Base-by-base conservation (phyloP, 2,329 filamentous ascomycete species). In the Microdochium trichocladiopsis region DNA sequence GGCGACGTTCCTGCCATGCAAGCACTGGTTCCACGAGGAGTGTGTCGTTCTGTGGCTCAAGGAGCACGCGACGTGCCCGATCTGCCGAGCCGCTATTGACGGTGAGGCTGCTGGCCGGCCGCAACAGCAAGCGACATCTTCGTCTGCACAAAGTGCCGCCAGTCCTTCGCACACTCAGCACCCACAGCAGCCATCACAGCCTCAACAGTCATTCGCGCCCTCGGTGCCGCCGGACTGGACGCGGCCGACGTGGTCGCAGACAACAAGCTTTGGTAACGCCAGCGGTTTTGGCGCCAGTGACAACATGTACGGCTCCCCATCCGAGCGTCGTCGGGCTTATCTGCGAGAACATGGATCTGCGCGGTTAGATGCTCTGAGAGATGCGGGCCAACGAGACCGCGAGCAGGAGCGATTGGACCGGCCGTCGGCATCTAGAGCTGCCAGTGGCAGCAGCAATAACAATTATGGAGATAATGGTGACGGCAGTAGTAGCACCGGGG, bases 61-160 rank as follows among this genome's bases (percentile, higher is more conserved):
- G 61, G 88, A 95, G 68, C 92, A 96, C 68, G 91, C 96, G 61
- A 96, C 92, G 0, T 97, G 93, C 61, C 93, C 93, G 1, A 86
- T 91, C 51, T 93, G 88, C 63, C 80, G 88, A 37, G 79, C 79
- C 16, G 66, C 80, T 2, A 78, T 83, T 37, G 78, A 80, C 57
- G 69, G 60, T 55, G 60, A 49, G 53, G 58, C 60, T 49, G 60
- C 62, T 24, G 59, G 60, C 11, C 61, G 62, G 51, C 50, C 60
- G 51, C 37, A 18, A 22, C 56, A 49, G 48, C 53, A 50, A 21
- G 47, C 58, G 49, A 37, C 52, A 23, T 43, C 55, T n/a, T 33
- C 49, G 31, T n/a, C 55, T 16, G 52, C 53, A 33, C 23, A 53
- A 33, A 49, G 51, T 4, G 25, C 57, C 43, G 52, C 60, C 10